Base-by-base conservation (phyloP, 2,329 filamentous ascomycete genomes). In the Apiospora kogelbergensis region DNA sequence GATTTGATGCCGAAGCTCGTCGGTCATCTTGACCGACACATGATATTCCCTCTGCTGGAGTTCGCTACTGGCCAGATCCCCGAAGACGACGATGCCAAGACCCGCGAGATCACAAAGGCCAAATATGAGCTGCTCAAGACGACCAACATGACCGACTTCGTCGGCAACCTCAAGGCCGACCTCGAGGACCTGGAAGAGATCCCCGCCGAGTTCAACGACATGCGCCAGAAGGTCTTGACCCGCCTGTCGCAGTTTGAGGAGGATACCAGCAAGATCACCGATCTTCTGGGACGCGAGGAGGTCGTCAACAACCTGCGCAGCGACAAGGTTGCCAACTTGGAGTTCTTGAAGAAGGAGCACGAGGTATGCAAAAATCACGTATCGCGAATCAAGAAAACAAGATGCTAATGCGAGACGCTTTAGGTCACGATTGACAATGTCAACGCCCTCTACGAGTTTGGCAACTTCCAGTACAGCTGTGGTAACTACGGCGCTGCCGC, bases 121-220 rank as follows among this genome's bases (percentile, higher is more conserved):
- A 97, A 97, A 83, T 97, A 95, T 81, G 91, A 95, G 83, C 90
- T 99, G 70, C 90, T 99, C 75, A 95, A 97, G 85, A 91, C 94
- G 81, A 98, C 96, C 78, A 98, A 98, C 87, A 99, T 99, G 96
- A 96, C 92, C 77, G 96, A 99, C 83, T 99, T 97, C 81, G 93
- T 98, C 68, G 95, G 95, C 78, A 93, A 91, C 78, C 85, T 99
- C 74, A 94, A 97, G 86, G 92, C 93, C 80, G 93, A 98, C 78
- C 89, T 99, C 74, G 90, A 98, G 84, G 88, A 91, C 76, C 89
- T 94, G 73, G 87, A 92, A 70, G 88, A 93, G 71, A 85, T 92
- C 68, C 95, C 96, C 66, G 88, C 91, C 72, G 94, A 98, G 82
- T 98, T 95, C 81, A 89, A 90, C 76, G 90, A 92, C 81, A 97